Conservation (phyloP, 139 green algal genomes). For the Closterium sp. region DNA sequence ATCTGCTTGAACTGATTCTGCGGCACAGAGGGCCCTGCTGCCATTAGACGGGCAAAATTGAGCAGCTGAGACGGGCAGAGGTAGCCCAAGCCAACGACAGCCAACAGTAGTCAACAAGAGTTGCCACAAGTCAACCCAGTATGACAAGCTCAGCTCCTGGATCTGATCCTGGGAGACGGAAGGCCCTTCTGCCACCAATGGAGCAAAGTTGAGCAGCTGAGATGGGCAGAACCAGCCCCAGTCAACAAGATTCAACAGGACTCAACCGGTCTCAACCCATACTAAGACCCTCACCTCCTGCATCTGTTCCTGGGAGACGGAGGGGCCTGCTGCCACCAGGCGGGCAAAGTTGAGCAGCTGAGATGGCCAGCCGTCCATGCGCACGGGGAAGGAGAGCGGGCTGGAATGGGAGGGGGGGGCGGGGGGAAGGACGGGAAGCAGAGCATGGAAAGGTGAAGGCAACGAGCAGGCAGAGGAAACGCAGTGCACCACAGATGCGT, state of each 20-base stretch:
- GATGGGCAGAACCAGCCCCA: no score
- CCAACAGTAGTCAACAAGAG: not conserved
- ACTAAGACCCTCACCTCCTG: not conserved
- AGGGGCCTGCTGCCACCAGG: not conserved
- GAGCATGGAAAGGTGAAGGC: no score
- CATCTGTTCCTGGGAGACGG: not conserved
- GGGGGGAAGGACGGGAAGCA: no score
- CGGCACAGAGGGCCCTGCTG: no score
- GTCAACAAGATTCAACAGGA: not conserved
- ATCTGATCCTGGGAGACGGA: not conserved
- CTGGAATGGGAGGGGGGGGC: not conserved
- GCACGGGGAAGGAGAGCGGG: not conserved
- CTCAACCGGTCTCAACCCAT: no score
- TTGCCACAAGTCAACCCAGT: no score
- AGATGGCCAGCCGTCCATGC: constrained; percentile 23
- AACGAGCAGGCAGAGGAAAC: no score
- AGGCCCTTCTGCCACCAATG: not conserved
- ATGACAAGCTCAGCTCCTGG: not conserved
- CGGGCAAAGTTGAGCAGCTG: constrained; percentile 23
- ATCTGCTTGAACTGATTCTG: no score
- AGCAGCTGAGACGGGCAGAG: no score
- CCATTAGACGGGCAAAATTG: no score
- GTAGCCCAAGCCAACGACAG: not conserved
- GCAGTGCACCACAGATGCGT: no score
- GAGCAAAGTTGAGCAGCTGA: not conserved